Evolutionary conservation across 495 filamentous ascomycete genomes (phyloP), one percentile per base, ranked within the genome.

Genomic region (Talaromyces adpressus): DNA sequence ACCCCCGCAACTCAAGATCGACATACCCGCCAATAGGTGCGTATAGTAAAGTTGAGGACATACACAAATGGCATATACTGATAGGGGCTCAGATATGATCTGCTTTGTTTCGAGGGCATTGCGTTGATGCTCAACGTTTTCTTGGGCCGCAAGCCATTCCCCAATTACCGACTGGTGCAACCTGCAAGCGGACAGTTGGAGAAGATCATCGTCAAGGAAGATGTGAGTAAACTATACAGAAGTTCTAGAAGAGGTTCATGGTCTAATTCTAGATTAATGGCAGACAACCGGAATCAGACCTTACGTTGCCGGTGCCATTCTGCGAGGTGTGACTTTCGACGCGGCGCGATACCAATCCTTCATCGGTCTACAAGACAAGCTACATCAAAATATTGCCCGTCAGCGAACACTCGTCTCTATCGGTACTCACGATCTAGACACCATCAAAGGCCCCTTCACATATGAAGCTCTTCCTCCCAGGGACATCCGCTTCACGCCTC

Each of bases 61-160:
- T 36, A 25, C 23, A 59, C 59, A 41, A 29, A 22, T 22, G 53
- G 47, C 14, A 22, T 59, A 62, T 66, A 63, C 65, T 77, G 67
- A 80, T 63, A 64, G 11, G 29, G 45, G 36, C 54, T 14, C 69
- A 89, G 93, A 83, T 98, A 98, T 86, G 94, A 99, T 70, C 89
- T 98, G 86, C 86, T 99, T 30, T 99, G 94, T 72, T 96, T 97
- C 78, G 94, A 99, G 77, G 94, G 94, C 56, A 95, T 99, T 72
- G 88, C 91, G 58, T 83, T 96, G 68, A 93, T 93, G 85, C 83
- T 99, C 62, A 96, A 96, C 71, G 90, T 99, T 75, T 99, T 98
- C 87, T 77, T 88, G 61, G 89, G 85, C 58, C 89, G 86, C 66
- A 78, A 83, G 58, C 72, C 82, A 16, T 80, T 91, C 51, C 95